These are phyloP conservation scores for Rhizopus arrhizus DNA, from an alignment of 371 early-diverging fungal species.

Conservation along the genomic window DNA sequence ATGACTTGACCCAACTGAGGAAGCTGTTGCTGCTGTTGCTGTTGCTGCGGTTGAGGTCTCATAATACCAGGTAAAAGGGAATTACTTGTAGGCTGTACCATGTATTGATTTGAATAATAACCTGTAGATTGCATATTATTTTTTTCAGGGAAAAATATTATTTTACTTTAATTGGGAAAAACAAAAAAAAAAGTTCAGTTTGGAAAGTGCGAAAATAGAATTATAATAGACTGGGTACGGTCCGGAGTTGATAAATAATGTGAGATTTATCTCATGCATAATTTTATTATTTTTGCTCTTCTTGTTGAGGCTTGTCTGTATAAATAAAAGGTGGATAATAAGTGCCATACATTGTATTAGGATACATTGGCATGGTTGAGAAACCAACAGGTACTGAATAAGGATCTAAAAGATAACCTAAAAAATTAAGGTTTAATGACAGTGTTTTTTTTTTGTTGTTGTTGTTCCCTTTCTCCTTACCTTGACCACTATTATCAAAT, in stretches of 20 bases:
- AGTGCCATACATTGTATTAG: background rate
- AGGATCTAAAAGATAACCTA: conserved; percentile 20
- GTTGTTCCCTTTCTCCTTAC: too few relatives aligned
- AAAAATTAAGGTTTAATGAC: background rate
- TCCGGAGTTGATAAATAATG: background rate
- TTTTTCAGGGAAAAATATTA: conserved; percentile 2
- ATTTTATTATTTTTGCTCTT: background rate
- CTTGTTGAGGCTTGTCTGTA: too few relatives aligned
- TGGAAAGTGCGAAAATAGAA: background rate
- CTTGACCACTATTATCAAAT: too few relatives aligned
- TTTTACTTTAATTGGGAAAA: conserved; percentile 5
- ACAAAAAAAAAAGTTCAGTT: background rate
- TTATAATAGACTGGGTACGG: too few relatives aligned
- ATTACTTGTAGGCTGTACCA: conserved; percentile 17
- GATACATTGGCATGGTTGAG: conserved; percentile 3
- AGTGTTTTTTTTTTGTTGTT: too few relatives aligned
- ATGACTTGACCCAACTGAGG: conserved; percentile 14
- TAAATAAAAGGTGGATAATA: too few relatives aligned
- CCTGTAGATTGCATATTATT: conserved; percentile 29
- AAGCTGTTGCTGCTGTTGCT: conserved; percentile 12
- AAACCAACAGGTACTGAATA: conserved; percentile 1
- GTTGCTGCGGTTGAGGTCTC: conserved; percentile 19
- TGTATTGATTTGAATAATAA: conserved; percentile 22
- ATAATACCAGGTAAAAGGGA: background rate
- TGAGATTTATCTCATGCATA: background rate